phyloP scores from a whole-genome alignment of 495 filamentous ascomycete genomes.

The Talaromyces adpressus region DNA sequence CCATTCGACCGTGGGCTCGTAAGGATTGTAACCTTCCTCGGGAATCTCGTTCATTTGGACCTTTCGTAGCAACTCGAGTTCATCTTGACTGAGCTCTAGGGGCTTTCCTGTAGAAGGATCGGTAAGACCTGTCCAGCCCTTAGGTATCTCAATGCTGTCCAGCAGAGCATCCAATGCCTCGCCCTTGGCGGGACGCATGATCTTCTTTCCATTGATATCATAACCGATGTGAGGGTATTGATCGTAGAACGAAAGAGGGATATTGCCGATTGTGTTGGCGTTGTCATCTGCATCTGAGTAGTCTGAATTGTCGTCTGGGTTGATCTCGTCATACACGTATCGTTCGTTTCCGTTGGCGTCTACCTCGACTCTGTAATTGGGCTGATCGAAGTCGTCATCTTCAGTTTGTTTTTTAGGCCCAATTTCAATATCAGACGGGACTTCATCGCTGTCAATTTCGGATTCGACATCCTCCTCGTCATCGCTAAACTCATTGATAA shows the following conservation, averaged over 20 bases:
- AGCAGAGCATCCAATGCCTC: slow-evolving; percentile 89
- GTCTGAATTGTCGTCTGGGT: slow-evolving; percentile 93
- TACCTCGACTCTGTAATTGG: slow-evolving; percentile 43
- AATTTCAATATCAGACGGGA: slow-evolving; percentile 40
- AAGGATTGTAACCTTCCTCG: slow-evolving; percentile 83
- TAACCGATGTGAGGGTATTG: slow-evolving; percentile 97
- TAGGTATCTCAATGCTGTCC: slow-evolving; percentile 94
- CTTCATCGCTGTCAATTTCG: slow-evolving; percentile 44
- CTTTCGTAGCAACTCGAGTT: slow-evolving; percentile 80
- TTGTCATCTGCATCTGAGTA: slow-evolving; percentile 76
- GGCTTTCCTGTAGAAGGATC: slow-evolving; percentile 91
- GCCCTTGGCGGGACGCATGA: slow-evolving; percentile 90
- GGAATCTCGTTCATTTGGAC: slow-evolving; percentile 87
- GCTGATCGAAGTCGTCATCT: slow-evolving; percentile 19
- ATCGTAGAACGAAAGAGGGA: slow-evolving; percentile 91
- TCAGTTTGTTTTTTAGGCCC: not conserved
- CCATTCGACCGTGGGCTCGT: slow-evolving; percentile 87
- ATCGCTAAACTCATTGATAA: slow-evolving; percentile 39
- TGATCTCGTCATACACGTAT: slow-evolving; percentile 81
- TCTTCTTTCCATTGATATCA: slow-evolving; percentile 96
- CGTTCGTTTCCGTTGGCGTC: slow-evolving; percentile 69
- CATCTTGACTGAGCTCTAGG: slow-evolving; percentile 76
- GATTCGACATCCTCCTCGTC: slow-evolving; percentile 36
- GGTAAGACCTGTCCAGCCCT: slow-evolving; percentile 95
- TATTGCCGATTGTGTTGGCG: slow-evolving; percentile 89